These are phyloP conservation scores for Multifurca ochricompacta DNA, from an alignment of 768 basidiomycete genomes.

Conservation along the genomic window DNA sequence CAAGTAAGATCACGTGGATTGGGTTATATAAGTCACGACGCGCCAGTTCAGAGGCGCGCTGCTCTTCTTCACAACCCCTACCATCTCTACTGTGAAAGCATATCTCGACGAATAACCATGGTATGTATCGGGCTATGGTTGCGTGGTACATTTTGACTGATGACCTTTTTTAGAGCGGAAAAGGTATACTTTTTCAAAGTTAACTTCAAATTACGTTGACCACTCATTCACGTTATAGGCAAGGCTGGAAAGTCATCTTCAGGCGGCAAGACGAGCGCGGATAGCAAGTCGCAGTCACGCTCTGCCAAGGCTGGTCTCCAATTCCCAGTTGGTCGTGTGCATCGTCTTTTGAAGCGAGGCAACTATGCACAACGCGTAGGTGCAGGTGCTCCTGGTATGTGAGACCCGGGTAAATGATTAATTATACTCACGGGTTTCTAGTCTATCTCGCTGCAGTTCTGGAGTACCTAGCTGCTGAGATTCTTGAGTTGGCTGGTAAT, in stretches of 20 bases:
- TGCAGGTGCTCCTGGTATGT: slow-evolving; percentile 72
- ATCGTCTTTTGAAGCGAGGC: slow-evolving; percentile 78
- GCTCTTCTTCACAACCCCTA: slow-evolving; percentile 13
- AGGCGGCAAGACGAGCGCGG: slow-evolving; percentile 34
- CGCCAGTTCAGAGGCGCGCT: background rate
- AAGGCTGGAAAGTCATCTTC: slow-evolving; percentile 37
- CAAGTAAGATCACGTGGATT: slow-evolving; percentile 1
- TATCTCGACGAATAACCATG: slow-evolving; percentile 3
- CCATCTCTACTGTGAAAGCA: slow-evolving; percentile 3
- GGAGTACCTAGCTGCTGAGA: slow-evolving; percentile 88
- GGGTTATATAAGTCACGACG: slow-evolving; percentile 8
- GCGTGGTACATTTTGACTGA: background rate
- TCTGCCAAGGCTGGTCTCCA: slow-evolving; percentile 71
- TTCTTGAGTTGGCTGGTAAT: slow-evolving; percentile 87
- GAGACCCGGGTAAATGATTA: background rate
- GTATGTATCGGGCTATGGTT: background rate
- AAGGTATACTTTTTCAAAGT: slow-evolving; percentile 5
- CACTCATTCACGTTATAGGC: slow-evolving; percentile 22
- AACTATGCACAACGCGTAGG: slow-evolving; percentile 84
- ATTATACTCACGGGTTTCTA: slow-evolving; percentile 23
- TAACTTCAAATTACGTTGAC: background rate
- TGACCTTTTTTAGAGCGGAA: slow-evolving; percentile 11
- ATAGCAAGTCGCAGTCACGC: slow-evolving; percentile 54
- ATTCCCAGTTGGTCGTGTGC: slow-evolving; percentile 89
- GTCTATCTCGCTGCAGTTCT: slow-evolving; percentile 89